A percentile compares a stretch with the other conserved stretches of the same genome.
These are phyloP conservation scores for Fusarium sororula DNA, from an alignment of 2,329 filamentous ascomycete genomes.

Conservation along the genomic window DNA sequence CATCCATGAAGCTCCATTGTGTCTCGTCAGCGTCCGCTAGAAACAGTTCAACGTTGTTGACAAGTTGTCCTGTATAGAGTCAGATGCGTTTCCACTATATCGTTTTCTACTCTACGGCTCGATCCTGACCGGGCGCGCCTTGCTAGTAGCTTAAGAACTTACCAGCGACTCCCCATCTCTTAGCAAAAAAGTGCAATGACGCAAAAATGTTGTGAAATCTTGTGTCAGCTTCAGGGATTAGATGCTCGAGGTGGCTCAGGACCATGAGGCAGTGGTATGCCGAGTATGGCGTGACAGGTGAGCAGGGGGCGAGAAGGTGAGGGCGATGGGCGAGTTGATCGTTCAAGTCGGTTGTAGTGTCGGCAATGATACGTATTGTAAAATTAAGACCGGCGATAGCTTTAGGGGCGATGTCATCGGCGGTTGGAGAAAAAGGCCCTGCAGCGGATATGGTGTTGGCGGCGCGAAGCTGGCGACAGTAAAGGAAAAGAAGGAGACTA, in stretches of 20 bases:
- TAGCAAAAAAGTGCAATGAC: constrained; percentile 47
- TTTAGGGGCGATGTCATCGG: constrained; percentile 46
- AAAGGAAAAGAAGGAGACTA: constrained; percentile 48
- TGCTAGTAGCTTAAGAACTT: constrained; percentile 22
- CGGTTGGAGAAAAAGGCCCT: constrained; percentile 26
- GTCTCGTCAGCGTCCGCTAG: constrained; percentile 38
- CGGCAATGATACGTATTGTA: constrained; percentile 48
- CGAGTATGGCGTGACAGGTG: constrained; percentile 47
- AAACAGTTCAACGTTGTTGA: constrained; percentile 42
- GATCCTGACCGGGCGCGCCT: background rate
- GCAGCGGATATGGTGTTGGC: constrained; percentile 35
- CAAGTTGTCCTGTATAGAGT: constrained; percentile 40
- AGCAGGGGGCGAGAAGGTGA: constrained; percentile 46
- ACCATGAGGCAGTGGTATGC: constrained; percentile 49
- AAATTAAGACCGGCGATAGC: constrained; percentile 51
- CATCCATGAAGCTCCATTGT: constrained; percentile 39
- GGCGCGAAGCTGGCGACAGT: constrained; percentile 46
- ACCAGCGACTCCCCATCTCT: constrained; percentile 49
- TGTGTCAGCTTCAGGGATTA: constrained; percentile 46
- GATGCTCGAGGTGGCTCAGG: constrained; percentile 46
- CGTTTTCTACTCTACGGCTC: background rate
- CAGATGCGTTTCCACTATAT: constrained; percentile 4
- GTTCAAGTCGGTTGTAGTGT: constrained; percentile 49
- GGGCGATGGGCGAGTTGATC: constrained; percentile 45
- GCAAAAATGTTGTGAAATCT: constrained; percentile 48